A percentile compares a stretch with the other conserved stretches of the same genome.
These are phyloP conservation scores for Pulveroboletus ravenelii DNA, from an alignment of 768 basidiomycete species.

Conservation along the genomic window DNA sequence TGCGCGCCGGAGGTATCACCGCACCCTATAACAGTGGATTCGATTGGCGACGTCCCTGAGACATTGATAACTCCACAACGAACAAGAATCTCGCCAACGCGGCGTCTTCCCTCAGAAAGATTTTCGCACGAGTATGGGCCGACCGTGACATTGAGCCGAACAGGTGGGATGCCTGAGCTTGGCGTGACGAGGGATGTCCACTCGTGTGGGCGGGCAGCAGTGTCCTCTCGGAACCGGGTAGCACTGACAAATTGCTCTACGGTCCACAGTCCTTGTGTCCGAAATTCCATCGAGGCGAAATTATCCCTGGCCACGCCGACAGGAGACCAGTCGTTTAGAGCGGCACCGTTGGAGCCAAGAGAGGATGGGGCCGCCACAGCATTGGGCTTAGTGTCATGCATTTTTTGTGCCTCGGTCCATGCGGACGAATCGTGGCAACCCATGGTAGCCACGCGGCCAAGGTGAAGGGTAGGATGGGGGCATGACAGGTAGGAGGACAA, in stretches of 20 bases:
- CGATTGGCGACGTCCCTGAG: not conserved
- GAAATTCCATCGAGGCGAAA: slow-evolving; percentile 5
- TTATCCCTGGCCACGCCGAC: not conserved
- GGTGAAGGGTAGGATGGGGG: slow-evolving; percentile 8
- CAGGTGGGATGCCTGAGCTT: not conserved
- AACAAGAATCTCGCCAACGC: slow-evolving; percentile 17
- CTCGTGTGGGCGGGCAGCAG: not conserved
- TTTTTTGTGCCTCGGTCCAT: slow-evolving; percentile 13
- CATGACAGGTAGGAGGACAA: slow-evolving; percentile 6
- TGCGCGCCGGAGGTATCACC: not conserved
- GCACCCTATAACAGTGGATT: not conserved
- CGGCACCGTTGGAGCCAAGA: slow-evolving; percentile 5
- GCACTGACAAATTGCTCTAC: not conserved
- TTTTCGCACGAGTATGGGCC: not conserved
- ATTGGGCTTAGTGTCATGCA: slow-evolving; percentile 7
- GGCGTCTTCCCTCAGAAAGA: slow-evolving; percentile 16
- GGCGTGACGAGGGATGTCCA: slow-evolving; percentile 5
- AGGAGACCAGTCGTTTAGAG: not conserved
- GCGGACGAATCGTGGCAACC: slow-evolving; percentile 26
- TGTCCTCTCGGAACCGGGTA: not conserved
- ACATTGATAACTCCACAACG: slow-evolving; percentile 17
- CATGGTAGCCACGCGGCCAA: slow-evolving; percentile 16
- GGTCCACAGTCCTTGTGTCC: not conserved
- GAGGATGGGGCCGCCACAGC: slow-evolving; percentile 9
- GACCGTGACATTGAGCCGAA: not conserved